These are phyloP conservation scores for Xylariaceae sp. DNA, from an alignment of 2,329 filamentous ascomycete species.

Conservation along the genomic window DNA sequence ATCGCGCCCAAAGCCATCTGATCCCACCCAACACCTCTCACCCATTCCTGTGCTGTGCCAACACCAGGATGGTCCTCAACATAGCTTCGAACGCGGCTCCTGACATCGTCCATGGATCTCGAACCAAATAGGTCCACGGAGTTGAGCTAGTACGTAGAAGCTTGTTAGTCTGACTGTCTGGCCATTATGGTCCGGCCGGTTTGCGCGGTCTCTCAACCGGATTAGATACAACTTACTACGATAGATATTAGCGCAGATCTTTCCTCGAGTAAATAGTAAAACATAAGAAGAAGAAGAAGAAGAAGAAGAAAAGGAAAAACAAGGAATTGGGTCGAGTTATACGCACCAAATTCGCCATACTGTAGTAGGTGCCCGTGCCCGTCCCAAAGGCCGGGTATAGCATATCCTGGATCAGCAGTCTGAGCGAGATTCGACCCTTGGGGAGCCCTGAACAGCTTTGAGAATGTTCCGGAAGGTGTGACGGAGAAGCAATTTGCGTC, in stretches of 20 bases:
- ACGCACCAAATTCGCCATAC: slow-evolving; percentile 57
- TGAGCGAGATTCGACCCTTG: slow-evolving; percentile 28
- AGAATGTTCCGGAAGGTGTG: slow-evolving; percentile 46
- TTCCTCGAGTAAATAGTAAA: no score
- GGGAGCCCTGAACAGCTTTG: slow-evolving; percentile 42
- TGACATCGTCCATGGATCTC: slow-evolving; percentile 53
- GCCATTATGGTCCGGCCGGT: no score
- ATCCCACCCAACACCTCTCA: slow-evolving; percentile 69
- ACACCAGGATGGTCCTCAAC: slow-evolving; percentile 46
- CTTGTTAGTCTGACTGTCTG: no score
- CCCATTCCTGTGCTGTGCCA: slow-evolving; percentile 57
- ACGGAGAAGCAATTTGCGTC: slow-evolving; percentile 56
- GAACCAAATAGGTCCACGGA: slow-evolving; percentile 64
- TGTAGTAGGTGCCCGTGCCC: slow-evolving; percentile 66
- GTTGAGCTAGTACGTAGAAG: slow-evolving; percentile 39
- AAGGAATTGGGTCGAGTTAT: no score
- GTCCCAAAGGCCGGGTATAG: slow-evolving; percentile 68
- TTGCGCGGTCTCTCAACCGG: no score
- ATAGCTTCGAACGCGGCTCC: slow-evolving; percentile 51
- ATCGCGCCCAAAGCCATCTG: slow-evolving; percentile 63
- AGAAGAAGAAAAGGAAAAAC: no score
- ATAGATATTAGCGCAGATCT: no score
- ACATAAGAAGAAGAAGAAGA: no score
- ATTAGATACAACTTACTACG: no score
- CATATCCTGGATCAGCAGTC: slow-evolving; percentile 46